Evolutionary conservation across 495 filamentous ascomycete genomes (phyloP).

Genomic region (Haplographium delicatum): DNA sequence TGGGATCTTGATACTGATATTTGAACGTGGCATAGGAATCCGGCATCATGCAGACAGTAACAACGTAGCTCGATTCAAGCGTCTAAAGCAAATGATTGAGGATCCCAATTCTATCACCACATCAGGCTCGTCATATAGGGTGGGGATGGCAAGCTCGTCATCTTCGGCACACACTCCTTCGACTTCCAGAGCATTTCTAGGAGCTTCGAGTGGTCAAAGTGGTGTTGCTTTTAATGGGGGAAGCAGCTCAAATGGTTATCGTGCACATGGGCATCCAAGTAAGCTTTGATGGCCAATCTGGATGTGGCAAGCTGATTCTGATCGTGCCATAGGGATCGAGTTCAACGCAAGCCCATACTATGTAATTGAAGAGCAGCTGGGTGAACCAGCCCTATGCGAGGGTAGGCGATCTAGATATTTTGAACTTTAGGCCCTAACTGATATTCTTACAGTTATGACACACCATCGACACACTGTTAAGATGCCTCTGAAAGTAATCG

Average conservation of each 20-base stretch:
- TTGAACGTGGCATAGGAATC: constrained; percentile 7
- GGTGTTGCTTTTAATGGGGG: background rate
- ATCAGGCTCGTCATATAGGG: background rate
- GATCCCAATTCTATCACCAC: constrained; percentile 19
- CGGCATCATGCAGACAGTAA: constrained; percentile 10
- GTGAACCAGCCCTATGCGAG: constrained; percentile 59
- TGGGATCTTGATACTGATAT: too few species aligned
- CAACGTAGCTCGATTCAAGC: constrained; percentile 31
- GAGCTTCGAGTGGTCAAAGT: too few species aligned
- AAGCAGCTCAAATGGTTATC: constrained; percentile 1
- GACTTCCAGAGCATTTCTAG: constrained; percentile 21
- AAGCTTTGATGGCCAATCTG: background rate
- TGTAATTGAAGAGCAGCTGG: constrained; percentile 53
- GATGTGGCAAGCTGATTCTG: background rate
- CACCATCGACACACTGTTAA: constrained; percentile 53
- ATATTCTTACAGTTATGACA: constrained; percentile 44
- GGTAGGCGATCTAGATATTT: constrained; percentile 39
- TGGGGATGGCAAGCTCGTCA: background rate
- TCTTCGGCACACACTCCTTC: constrained; percentile 1
- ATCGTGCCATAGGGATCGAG: constrained; percentile 22
- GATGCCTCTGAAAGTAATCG: constrained; percentile 45
- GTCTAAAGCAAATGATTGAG: constrained; percentile 30
- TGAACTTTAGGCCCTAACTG: constrained; percentile 9
- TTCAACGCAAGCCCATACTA: constrained; percentile 84
- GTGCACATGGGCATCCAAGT: constrained; percentile 4